phyloP scores from a whole-genome alignment of 768 basidiomycete genomes.

The Mycena rosella region DNA sequence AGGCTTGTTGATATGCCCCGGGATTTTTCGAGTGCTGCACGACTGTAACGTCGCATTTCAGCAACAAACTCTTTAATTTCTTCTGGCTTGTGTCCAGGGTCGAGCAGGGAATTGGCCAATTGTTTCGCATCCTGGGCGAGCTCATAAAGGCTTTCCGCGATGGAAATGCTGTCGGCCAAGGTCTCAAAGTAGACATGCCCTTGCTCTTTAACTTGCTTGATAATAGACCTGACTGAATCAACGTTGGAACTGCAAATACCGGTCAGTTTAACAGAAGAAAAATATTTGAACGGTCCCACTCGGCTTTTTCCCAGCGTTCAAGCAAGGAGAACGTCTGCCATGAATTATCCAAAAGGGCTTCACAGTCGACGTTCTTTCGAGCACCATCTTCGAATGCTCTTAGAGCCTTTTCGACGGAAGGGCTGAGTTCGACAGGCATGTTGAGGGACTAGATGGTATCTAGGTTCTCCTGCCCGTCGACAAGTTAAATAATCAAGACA shows the following conservation, averaged over 20 bases:
- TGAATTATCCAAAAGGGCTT: slow-evolving; percentile 4
- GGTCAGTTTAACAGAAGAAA: not conserved
- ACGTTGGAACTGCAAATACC: slow-evolving; percentile 28
- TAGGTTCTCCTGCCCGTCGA: not conserved
- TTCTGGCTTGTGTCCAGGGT: slow-evolving; percentile 1
- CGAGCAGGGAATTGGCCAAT: not conserved
- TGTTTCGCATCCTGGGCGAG: slow-evolving; percentile 14
- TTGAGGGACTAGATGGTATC: not conserved
- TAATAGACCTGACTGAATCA: slow-evolving; percentile 31
- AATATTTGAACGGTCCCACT: not conserved
- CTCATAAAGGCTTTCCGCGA: slow-evolving; percentile 13
- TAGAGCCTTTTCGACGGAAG: slow-evolving; percentile 19
- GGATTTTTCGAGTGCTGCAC: slow-evolving; percentile 15
- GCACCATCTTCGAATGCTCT: slow-evolving; percentile 23
- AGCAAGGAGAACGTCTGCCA: slow-evolving; percentile 20
- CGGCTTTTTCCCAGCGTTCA: slow-evolving; percentile 27
- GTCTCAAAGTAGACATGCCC: slow-evolving; percentile 32
- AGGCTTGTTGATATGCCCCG: not conserved
- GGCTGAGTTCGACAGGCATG: slow-evolving; percentile 1
- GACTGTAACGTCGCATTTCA: slow-evolving; percentile 6
- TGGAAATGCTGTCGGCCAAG: slow-evolving; percentile 21
- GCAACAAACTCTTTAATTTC: slow-evolving; percentile 25
- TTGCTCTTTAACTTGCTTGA: slow-evolving; percentile 26
- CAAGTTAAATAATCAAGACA: not conserved
- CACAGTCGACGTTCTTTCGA: slow-evolving; percentile 9